Evolutionary conservation across 805 yeast species (phyloP), one percentile per base, ranked within the genome.

Genomic region (Yarrowia deformans): DNA sequence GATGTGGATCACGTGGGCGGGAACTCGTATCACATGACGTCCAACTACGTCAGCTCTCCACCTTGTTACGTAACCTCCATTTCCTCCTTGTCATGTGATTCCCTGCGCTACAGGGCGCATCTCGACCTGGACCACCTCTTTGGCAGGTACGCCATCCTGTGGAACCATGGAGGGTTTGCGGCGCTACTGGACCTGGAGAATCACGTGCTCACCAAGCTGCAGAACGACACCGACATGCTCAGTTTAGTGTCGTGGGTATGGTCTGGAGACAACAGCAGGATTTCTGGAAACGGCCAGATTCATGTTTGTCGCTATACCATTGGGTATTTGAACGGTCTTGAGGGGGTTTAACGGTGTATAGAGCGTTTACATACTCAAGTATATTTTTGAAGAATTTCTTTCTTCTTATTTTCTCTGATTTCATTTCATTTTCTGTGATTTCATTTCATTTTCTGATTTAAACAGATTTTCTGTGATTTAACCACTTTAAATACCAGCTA

Each of bases 81-180:
- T 3, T 37, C 56, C 2, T 18, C 23, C 14, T 23, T 63, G 14
- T 34, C 52, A 13, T 46, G 56, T 35, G 56, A 48, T 18, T n/a
- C 46, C 4, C 32, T 48, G 1, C 18, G 48, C 8, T 60, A 60
- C 42, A n/a, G 66, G n/a, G 45, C 66, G 3, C 52, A 43, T 45
- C 34, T 60, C 2, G 66, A 63, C 12, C 14, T 63, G 46, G 68
- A 63, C 39, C 16, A 16, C 10, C 8, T 63, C 13, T 63, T 48
- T 63, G 68, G 68, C 23, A 46, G 29, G n/a, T 63, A 63, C 43
- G 48, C 48, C 19, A 12, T 49, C 18, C 39, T 63, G 8, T 63
- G 68, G 68, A 48, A 49, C 29, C 46, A 37, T n/a, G 68, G 46
- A 6, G 68, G 68, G 5, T 63, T 48, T 48, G 29, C 55, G 8